Conservation (phyloP, 371 early-diverging fungal genomes). For the Rhizopus arrhizus region DNA sequence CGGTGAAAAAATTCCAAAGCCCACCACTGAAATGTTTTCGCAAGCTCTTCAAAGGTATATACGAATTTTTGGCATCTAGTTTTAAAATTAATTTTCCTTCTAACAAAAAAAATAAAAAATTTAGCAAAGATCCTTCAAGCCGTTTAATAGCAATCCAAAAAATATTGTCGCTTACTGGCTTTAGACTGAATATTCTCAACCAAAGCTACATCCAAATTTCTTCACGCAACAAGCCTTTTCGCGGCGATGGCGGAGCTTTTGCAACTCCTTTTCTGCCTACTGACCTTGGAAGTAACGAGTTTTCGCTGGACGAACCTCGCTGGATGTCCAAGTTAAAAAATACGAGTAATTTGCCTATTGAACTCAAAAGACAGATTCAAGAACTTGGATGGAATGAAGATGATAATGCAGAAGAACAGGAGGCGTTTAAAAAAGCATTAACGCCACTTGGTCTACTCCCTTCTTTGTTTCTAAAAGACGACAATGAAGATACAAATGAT, state of each 20-base stretch:
- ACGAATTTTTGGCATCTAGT: background rate
- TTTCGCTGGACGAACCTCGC: constrained; percentile 63
- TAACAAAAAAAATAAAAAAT: background rate
- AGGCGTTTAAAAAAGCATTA: constrained; percentile 50
- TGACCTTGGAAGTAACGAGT: constrained; percentile 63
- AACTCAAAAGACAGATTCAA: constrained; percentile 62
- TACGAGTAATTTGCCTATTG: constrained; percentile 59
- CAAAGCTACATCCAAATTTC: constrained; percentile 60
- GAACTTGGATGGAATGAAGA: constrained; percentile 67
- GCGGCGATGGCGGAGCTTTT: constrained; percentile 53
- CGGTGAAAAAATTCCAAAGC: constrained; percentile 60
- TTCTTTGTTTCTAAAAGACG: constrained; percentile 59
- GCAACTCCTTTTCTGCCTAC: constrained; percentile 63
- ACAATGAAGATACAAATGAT: constrained; percentile 44
- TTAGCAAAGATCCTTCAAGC: constrained; percentile 52
- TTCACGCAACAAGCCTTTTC: constrained; percentile 58
- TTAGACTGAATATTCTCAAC: constrained; percentile 55
- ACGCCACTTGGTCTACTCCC: constrained; percentile 58
- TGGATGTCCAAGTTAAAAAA: constrained; percentile 63
- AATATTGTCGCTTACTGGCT: constrained; percentile 49
- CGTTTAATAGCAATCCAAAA: constrained; percentile 52
- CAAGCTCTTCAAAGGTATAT: constrained; percentile 56
- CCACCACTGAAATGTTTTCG: constrained; percentile 42
- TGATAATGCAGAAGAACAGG: constrained; percentile 57
- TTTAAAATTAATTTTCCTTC: too few species aligned